Base-by-base conservation (phyloP, 2,329 filamentous ascomycete species). In the Rhinocladiella similis region DNA sequence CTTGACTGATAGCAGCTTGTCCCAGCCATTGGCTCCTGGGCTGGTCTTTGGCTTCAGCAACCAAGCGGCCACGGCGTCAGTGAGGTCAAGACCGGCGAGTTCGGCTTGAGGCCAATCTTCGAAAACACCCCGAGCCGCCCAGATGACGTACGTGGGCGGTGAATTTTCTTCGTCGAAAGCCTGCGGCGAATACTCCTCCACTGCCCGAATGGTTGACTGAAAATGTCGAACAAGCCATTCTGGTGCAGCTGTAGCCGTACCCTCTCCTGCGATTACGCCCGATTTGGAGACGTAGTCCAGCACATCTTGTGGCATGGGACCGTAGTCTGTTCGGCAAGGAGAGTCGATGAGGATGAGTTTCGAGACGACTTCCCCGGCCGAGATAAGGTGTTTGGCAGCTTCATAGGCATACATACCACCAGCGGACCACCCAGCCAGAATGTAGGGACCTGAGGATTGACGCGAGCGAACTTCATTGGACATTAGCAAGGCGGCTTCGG, bases 381-480 rank as follows among this genome's bases (percentile, higher is more conserved):
- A 77, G 56, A 78, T 78, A 14, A 89, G 77, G 60, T 86, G 82
- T 52, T 80, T 80, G 62, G 84, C 80, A 9, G 85, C 84, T 63
- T 88, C 84, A 65, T 83, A 90, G 41, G 87, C 86, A 57, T 86
- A 85, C 47, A 90, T 86, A 35, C 88, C 88, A 22, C 88, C 89
- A 1, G 87, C 88, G n/a, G 84, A 89, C 88, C 88, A 91, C 20
- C 89, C 89, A 14, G 84, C 82, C 1, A 91, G 72, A 49, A 80
- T 79, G 71, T 89, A 90, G 0, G 86, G 85, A 0, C 77, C 75
- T 12, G 70, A 69, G 3, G 77, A 74, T 60, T 81, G 75, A 20
- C 77, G 70, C n/a, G 74, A 73, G 3, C 72, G 74, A 33, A 81
- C 22, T 66, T 61, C 38, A 5, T 47, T 33, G 18, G 29, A 20